Evolutionary conservation across 306 rosid species (phyloP), one percentile per base, ranked within the genome.

Genomic region (Gillenia trifoliata): DNA sequence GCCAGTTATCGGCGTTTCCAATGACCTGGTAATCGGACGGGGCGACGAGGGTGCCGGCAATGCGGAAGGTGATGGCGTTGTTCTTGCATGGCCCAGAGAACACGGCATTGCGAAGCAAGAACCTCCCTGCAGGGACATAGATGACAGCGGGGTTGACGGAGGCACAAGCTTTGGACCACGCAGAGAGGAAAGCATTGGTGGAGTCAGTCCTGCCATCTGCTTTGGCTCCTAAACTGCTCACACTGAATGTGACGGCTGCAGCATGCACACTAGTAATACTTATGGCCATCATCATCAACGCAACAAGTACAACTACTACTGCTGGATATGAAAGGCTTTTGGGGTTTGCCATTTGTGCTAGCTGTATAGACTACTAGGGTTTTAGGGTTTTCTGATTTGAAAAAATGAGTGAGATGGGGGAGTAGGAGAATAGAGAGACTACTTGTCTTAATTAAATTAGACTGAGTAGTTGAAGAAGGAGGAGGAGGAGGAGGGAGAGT

Each of bases 41-140:
- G 36, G 88, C 91, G 10, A 82, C 71, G 1, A 87, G 60, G 38
- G 87, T 74, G 36, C 89, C 91, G 13, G 76, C 79, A 28, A 87
- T 83, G 29, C 59, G 82, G 10, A 85, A 13, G 3, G 50, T 75
- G 75, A 83, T 78, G 23, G 23, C 82, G 8, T 50, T 78, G 78
- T 67, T 84, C 43, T 64, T 77, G 71, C 93, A 89, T 2, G 72
- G 79, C 3, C 93, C 93, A 4, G 41, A 78, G 69, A 89, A 86
- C 40, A 16, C 68, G 12, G 17, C 79, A 29, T 43, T 76, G 1
- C 73, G 41, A 5, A 87, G 74, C 33, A 75, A 77, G 74, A 87
- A 87, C 41, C 71, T 76, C 16, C 91, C 86, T 0, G 5, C 33
- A 2, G 92, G 92, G 17, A 85, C 88, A 43, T 75, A 72, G 64